Base-by-base conservation (phyloP, 2,329 filamentous ascomycete genomes). In the Diplodia sapinea region DNA sequence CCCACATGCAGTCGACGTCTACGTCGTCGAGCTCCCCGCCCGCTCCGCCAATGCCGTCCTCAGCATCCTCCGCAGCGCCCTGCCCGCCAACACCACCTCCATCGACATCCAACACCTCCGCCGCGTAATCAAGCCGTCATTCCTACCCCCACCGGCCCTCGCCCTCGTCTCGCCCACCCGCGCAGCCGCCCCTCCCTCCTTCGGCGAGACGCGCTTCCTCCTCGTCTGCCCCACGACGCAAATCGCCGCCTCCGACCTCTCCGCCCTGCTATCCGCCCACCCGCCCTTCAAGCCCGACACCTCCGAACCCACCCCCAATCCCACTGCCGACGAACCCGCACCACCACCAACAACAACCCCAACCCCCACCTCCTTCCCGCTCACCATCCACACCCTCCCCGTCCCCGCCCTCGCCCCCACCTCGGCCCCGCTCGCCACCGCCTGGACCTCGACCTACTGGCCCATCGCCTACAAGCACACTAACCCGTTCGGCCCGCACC, bases 381-480 rank as follows among this genome's bases (percentile, higher is more conserved):
- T 87, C 55, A 87, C 87, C 73, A 80, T 93, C 62, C 83, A 85
- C 65, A 84, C 83, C 66, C 86, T 92, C 66, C 86, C 88, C 0
- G 89, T 95, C 13, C 92, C 92, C 7, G 82, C 90, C 31, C 81
- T 92, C 54, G 85, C 91, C 29, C 92, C 92, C 1, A 93, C 89
- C 5, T 94, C 91, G 3, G 86, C 89, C 71, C 84, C 89, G 49
- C 91, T 94, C 77, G 91, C 92, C 9, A 86, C 86, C 31, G 82
- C 87, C 75, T 95, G 91, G 91, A 90, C 88, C 31, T 82, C 86
- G 40, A 85, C 89, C 72, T 94, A 92, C 77, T 96, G 92, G 92
- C 92, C 92, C 13, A 91, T 89, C 1, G 87, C 94, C 59, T 96
- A 95, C 80, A 90, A 92, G 70, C 93, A 93, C 81, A 94, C 91